A percentile compares a stretch with the other conserved stretches of the same genome.
These are phyloP conservation scores for Lactifluus volemus DNA, from an alignment of 768 basidiomycete genomes.

Conservation along the genomic window DNA sequence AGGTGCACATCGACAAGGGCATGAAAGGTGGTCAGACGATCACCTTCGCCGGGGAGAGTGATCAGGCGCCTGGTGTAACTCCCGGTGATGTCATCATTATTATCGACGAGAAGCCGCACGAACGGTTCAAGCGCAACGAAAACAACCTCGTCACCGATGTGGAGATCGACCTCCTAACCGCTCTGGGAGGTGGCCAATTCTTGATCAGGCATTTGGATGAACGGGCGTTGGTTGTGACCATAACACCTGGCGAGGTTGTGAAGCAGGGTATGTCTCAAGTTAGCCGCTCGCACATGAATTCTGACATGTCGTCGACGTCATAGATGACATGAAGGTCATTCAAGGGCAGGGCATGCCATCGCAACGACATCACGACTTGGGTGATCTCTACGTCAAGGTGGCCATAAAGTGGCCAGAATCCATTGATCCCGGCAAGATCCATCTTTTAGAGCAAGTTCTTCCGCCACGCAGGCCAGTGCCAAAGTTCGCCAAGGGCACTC, in stretches of 20 bases:
- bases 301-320: slow-evolving; percentile 7
- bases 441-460: slow-evolving; percentile 75
- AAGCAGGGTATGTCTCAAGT: slow-evolving; percentile 66
- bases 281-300: neutral
- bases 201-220: slow-evolving; percentile 91
- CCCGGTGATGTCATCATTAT: slow-evolving; percentile 95
- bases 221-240: slow-evolving; percentile 71
- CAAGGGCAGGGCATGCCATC: slow-evolving; percentile 98
- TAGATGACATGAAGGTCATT: slow-evolving; percentile 86
- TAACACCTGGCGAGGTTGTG: slow-evolving; percentile 84
- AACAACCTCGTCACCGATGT: slow-evolving; percentile 80
- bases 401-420: slow-evolving; percentile 83
- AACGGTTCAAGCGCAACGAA: slow-evolving; percentile 79
- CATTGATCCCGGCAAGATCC: slow-evolving; percentile 58
- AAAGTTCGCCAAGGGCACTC: slow-evolving; percentile 55
- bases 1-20: slow-evolving; percentile 97
- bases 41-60: slow-evolving; percentile 82
- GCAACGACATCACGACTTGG: slow-evolving; percentile 92
- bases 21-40: slow-evolving; percentile 94
- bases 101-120: slow-evolving; percentile 88
- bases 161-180: slow-evolving; percentile 90
- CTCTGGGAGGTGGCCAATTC: slow-evolving; percentile 87
- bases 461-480: slow-evolving; percentile 65
- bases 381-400: slow-evolving; percentile 85
- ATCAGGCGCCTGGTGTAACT: slow-evolving; percentile 80